These are phyloP conservation scores for Macrolepiota fuliginosa DNA, from an alignment of 768 basidiomycete species.

Conservation along the genomic window DNA sequence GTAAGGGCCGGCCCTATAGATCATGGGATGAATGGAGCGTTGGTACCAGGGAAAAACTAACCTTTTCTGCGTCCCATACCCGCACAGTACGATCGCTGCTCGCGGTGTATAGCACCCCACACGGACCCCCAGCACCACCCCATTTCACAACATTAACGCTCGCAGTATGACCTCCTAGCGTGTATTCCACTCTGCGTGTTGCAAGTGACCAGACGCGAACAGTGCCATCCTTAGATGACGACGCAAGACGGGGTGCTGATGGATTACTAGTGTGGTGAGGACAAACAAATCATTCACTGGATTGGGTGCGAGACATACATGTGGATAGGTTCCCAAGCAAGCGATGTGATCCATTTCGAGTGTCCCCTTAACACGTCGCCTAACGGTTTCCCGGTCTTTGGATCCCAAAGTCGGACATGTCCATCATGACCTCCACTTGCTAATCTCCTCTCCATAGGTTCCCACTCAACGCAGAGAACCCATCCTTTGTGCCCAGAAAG, in stretches of 20 bases:
- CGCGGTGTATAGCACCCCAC: slow-evolving; percentile 89
- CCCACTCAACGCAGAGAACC: slow-evolving; percentile 98
- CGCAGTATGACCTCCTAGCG: slow-evolving; percentile 90
- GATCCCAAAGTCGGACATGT: slow-evolving; percentile 90
- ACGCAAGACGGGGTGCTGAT: slow-evolving; percentile 79
- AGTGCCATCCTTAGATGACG: slow-evolving; percentile 94
- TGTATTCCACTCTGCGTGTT: slow-evolving; percentile 71
- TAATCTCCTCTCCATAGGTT: slow-evolving; percentile 84
- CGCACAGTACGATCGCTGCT: slow-evolving; percentile 93
- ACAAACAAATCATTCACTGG: slow-evolving; percentile 1
- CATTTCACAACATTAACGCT: slow-evolving; percentile 95
- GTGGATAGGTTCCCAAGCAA: slow-evolving; percentile 96
- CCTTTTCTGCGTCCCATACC: slow-evolving; percentile 86
- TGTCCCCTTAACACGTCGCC: slow-evolving; percentile 93
- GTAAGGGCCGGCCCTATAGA: slow-evolving; percentile 72
- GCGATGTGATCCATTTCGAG: slow-evolving; percentile 92
- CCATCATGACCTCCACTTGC: slow-evolving; percentile 96
- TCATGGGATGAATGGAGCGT: not conserved
- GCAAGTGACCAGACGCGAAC: slow-evolving; percentile 91
- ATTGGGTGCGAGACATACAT: slow-evolving; percentile 47
- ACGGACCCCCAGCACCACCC: slow-evolving; percentile 69
- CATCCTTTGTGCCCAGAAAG: slow-evolving; percentile 90
- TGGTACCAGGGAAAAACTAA: slow-evolving; percentile 27
- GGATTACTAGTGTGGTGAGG: slow-evolving; percentile 55
- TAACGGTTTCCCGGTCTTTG: slow-evolving; percentile 82